Evolutionary conservation across 23 red algal species (phyloP), one percentile per base, ranked within the genome.

Genomic region (Gracilaria gracilis): DNA sequence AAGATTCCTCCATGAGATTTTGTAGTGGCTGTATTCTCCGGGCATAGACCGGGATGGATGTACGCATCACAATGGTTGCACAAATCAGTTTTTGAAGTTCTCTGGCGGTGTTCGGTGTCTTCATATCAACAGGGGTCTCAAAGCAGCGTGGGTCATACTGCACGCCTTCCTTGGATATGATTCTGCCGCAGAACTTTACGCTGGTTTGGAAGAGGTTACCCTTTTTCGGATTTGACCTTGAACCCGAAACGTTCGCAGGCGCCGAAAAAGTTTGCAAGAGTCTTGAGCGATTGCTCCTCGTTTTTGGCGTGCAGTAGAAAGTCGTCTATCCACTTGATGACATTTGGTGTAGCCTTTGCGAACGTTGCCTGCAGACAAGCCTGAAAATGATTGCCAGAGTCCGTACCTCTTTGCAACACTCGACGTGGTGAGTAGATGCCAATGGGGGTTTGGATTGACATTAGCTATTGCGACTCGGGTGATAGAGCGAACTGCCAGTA

Each of bases 361-460:
- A 90, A 69, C 40, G 15, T 25, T 25, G 17, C 48, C 62, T 55
- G 57, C 32, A 72, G 62, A 2, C 77, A 33, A 39, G 86, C 21
- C 38, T 90, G 71, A 25, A 53, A 88, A 42, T 76, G 85, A n/a
- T 88, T 88, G 8, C 72, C 69, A 78, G 85, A 15, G 0, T 90
- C 72, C 19, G 44, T 79, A 20, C 48, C 23, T 58, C 85, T 67
- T 66, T 88, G 85, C 69, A 88, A 38, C 24, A 88, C 23, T 12
- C 85, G 14, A 16, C 15, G n/a, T 24, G 85, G 70, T 37, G 67
- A 48, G 54, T 78, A 88, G 0, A 88, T 67, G 0, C 85, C 85
- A 13, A 88, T 14, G 11, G 66, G 46, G 7, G 67, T 88, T 66
- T 88, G 67, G 16, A 88, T 88, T 9, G 72, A 77, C 53, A 88